phyloP scores from a whole-genome alignment of 202 grass and related monocot species.

The Setaria viridis region DNA sequence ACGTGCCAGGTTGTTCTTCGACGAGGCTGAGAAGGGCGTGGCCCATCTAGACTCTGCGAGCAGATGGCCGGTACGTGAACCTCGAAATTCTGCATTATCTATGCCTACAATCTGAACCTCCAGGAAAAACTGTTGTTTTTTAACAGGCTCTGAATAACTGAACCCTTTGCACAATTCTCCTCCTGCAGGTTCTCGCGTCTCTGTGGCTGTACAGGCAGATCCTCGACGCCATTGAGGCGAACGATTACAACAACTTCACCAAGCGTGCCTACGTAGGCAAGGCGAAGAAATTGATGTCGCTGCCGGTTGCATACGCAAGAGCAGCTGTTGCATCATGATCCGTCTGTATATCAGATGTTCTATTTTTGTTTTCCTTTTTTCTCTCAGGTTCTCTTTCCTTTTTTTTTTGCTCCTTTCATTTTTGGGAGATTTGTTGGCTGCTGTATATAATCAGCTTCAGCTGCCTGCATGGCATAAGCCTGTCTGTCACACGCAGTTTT shows the following conservation, averaged over 20 bases:
- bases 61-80: conserved; percentile 87
- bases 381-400: not conserved
- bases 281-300: conserved; percentile 74
- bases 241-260: conserved; percentile 97
- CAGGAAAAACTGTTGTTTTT: not conserved
- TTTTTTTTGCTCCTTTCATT: not conserved
- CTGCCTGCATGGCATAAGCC: conserved; percentile 18
- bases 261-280: conserved; percentile 88
- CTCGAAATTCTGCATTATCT: not conserved
- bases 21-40: conserved; percentile 80
- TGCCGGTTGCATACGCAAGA: conserved; percentile 73
- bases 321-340: conserved; percentile 55
- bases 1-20: conserved; percentile 87
- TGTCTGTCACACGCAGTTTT: conserved; percentile 2
- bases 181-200: conserved; percentile 72
- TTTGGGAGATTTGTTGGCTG: not conserved
- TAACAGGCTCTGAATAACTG: not conserved
- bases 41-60: conserved; percentile 76
- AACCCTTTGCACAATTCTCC: not conserved
- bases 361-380: not conserved
- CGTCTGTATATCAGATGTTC: conserved; percentile 24
- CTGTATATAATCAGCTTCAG: conserved; percentile 55
- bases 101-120: not conserved
- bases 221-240: conserved; percentile 83
- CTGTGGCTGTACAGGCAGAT: conserved; percentile 86